Base-by-base conservation (phyloP, 2,329 filamentous ascomycete species). In the Domatiomyces globalis region DNA sequence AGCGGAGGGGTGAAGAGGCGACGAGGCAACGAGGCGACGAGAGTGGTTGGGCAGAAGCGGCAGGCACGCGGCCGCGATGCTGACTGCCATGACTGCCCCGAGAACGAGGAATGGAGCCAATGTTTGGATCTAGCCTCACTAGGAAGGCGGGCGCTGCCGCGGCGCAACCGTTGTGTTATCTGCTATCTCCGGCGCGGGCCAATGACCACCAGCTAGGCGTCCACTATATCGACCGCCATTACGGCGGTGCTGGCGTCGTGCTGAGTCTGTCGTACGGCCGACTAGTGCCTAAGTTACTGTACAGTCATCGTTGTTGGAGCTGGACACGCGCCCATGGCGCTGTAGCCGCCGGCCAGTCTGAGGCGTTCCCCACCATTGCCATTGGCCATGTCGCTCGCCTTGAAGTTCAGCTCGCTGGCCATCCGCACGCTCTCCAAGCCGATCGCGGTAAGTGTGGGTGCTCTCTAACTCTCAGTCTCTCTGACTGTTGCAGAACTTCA, bases 361-460 rank as follows among this genome's bases (percentile, higher is more conserved):
- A 15, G 10, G 8, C 15, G 33, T 39, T 10, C 33, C 15, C 15
- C 12, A 7, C 43, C 43, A 8, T 8, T 15, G 9, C 43, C 20
- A 22, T 15, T 15, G 6, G 45, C 43, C 18, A 61, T 61, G 58
- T 61, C 58, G 47, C 55, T 84, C 55, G 81, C 80, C 8, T 69
- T 84, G 56, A 84, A 84, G 63, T 74, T 84, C 58, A 77, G 77
- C 29, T 83, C 80, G 19, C 70, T 84, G 46, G 74, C 73, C 43
- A 78, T 84, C 53, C 73, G 80, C 53, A 84, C 81, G 1, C 69
- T 82, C 25, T 81, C 81, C 12, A 84, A 84, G 63, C 81, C 81
- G 1, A 79, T 84, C 62, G 80, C 79, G 57, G 81, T 83, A 72
- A 60, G 74, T 83, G 72, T 60, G 74, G 74, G 66, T 46, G 1